These are phyloP conservation scores for Paramecium tetraurelia DNA, from an alignment of 73 alveolate species.

Conservation along the genomic window DNA sequence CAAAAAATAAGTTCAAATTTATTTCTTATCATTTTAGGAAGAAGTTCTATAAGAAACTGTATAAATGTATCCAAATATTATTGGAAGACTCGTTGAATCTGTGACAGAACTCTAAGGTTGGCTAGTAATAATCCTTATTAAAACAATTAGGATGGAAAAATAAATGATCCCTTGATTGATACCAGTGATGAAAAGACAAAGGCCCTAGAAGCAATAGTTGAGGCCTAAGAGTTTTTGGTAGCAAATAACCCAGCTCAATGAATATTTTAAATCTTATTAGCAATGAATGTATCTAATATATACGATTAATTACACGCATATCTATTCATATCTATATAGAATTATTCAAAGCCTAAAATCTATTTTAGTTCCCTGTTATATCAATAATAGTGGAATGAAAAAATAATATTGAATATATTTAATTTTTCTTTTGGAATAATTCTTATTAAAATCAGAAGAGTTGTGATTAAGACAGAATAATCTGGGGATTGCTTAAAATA, in stretches of 20 bases:
- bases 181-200: slow-evolving; percentile 7
- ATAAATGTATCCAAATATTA: slow-evolving; percentile 37
- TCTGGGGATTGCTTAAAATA: too few species aligned
- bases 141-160: not conserved
- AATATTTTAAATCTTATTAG: not conserved
- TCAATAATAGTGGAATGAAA: not conserved
- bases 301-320: not conserved
- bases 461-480: too few species aligned
- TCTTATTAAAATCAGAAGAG: too few species aligned
- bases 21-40: not conserved
- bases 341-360: not conserved
- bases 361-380: not conserved
- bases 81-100: slow-evolving; percentile 36
- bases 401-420: not conserved
- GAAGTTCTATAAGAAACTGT: slow-evolving; percentile 48
- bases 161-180: slow-evolving; percentile 11
- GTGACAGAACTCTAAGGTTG: slow-evolving; percentile 15
- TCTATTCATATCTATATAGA: too few species aligned
- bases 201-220: not conserved
- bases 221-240: not conserved
- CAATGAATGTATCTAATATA: not conserved
- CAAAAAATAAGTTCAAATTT: slow-evolving; percentile 12
- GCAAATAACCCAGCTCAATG: slow-evolving; percentile 47
- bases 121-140: not conserved
- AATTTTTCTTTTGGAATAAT: not conserved